These are phyloP conservation scores for Thielaviopsis euricoi DNA, from an alignment of 2,329 filamentous ascomycete genomes.

Conservation along the genomic window DNA sequence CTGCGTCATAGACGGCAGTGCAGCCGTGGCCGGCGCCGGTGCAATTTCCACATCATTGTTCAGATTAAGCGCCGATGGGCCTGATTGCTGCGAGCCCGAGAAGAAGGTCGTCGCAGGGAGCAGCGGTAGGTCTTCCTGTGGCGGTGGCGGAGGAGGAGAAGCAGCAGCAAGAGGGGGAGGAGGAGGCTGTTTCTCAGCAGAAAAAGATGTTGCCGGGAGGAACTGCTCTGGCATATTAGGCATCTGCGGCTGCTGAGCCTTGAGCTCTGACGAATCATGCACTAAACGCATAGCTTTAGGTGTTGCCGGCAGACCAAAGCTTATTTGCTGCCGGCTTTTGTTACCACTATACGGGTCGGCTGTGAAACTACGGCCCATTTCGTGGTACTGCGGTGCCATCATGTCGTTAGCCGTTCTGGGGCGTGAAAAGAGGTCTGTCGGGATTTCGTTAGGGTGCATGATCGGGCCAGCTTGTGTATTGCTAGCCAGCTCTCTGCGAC, in stretches of 20 bases:
- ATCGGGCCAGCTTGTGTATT: conserved; percentile 68
- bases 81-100: neutral
- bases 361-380: conserved; percentile 44
- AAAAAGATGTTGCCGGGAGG: neutral
- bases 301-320: conserved; percentile 73
- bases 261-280: conserved; percentile 33
- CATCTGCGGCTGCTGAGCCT: conserved; percentile 10
- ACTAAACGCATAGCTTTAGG: conserved; percentile 80
- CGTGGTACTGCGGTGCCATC: conserved; percentile 23
- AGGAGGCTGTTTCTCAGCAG: neutral
- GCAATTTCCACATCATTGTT: conserved; percentile 11
- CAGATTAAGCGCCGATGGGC: neutral
- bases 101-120: neutral
- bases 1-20: conserved; percentile 31
- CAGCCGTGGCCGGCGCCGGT: conserved; percentile 37
- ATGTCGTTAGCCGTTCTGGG: conserved; percentile 15
- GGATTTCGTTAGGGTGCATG: conserved; percentile 49
- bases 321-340: conserved; percentile 27
- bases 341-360: conserved; percentile 40
- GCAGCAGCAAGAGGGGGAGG: no score
- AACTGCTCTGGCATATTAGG: neutral
- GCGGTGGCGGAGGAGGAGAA: neutral
- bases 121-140: neutral
- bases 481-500: conserved; percentile 66
- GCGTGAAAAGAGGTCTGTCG: conserved; percentile 18